These are phyloP conservation scores for Tylopilus plumbeoviolaceoides DNA, from an alignment of 768 basidiomycete species.

Conservation along the genomic window DNA sequence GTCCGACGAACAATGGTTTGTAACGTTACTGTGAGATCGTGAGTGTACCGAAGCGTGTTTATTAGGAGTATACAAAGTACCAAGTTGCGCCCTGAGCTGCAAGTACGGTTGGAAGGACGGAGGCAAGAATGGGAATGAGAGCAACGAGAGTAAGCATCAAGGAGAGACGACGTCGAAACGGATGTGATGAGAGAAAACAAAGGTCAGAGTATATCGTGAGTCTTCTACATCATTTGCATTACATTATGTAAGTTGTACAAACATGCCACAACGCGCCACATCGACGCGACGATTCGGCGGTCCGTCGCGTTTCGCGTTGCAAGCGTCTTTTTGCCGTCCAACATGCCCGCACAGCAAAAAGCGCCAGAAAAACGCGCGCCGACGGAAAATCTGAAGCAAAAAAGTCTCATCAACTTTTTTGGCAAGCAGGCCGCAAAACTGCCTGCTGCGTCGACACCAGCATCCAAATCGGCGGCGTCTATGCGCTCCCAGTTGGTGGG, in stretches of 20 bases:
- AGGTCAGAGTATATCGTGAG: not conserved
- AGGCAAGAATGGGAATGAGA: slow-evolving; percentile 16
- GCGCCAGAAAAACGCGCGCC: slow-evolving; percentile 35
- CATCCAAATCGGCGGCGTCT: slow-evolving; percentile 22
- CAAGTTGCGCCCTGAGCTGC: slow-evolving; percentile 29
- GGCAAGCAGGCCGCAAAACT: slow-evolving; percentile 33
- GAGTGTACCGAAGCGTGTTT: not conserved
- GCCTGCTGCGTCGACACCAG: slow-evolving; percentile 20
- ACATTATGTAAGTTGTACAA: slow-evolving; percentile 5
- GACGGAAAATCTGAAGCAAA: slow-evolving; percentile 57
- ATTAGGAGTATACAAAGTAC: slow-evolving; percentile 5
- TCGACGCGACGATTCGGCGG: slow-evolving; percentile 8
- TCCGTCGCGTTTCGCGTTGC: not conserved
- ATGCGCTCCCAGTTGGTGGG: slow-evolving; percentile 39
- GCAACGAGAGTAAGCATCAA: slow-evolving; percentile 21
- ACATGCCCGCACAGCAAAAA: slow-evolving; percentile 14
- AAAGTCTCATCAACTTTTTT: slow-evolving; percentile 71
- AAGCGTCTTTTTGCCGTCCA: slow-evolving; percentile 4
- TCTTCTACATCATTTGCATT: not conserved
- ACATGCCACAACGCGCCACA: slow-evolving; percentile 17
- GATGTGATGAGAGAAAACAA: slow-evolving; percentile 5
- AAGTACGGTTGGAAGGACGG: slow-evolving; percentile 12
- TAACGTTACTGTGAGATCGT: slow-evolving; percentile 32
- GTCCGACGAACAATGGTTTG: slow-evolving; percentile 33
- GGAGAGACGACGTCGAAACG: slow-evolving; percentile 14